Percentiles rank a stretch among this genome's conserved stretches.
phyloP scores from a whole-genome alignment of 192 early-diverging fungal species.

The Gryganskiella cystojenkinii region DNA sequence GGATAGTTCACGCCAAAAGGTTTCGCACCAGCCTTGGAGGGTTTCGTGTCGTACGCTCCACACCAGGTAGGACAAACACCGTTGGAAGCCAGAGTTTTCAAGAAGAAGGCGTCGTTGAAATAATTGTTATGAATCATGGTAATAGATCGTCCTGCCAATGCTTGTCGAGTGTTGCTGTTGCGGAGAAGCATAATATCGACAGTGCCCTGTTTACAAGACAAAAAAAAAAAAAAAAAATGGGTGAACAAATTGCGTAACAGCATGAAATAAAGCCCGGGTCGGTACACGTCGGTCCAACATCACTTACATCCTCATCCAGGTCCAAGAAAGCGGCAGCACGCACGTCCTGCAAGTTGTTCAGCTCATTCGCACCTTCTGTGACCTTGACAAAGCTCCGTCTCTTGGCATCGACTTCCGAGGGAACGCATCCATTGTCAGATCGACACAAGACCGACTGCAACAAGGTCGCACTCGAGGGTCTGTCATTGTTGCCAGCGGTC shows the following conservation, averaged over 20 bases:
- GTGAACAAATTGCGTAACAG: not conserved
- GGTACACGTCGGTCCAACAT: no score
- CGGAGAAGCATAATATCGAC: slow-evolving; percentile 82
- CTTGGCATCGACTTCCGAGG: slow-evolving; percentile 53
- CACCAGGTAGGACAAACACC: slow-evolving; percentile 71
- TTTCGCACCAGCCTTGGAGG: slow-evolving; percentile 38
- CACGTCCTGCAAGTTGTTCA: slow-evolving; percentile 61
- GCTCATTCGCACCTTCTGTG: slow-evolving; percentile 67
- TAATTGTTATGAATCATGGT: slow-evolving; percentile 86
- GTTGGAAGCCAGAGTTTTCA: slow-evolving; percentile 83
- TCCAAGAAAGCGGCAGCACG: slow-evolving; percentile 87
- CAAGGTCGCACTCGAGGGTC: slow-evolving; percentile 67
- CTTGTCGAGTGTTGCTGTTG: slow-evolving; percentile 31
- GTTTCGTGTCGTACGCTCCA: slow-evolving; percentile 35
- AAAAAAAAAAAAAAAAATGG: not conserved
- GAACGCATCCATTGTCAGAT: slow-evolving; percentile 51
- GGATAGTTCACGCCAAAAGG: slow-evolving; percentile 87
- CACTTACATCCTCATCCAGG: slow-evolving; percentile 90
- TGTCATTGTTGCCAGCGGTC: slow-evolving; percentile 34
- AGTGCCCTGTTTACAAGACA: slow-evolving; percentile 81
- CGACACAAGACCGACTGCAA: slow-evolving; percentile 75
- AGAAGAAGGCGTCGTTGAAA: slow-evolving; percentile 94
- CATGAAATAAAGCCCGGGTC: no score
- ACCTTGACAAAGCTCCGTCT: slow-evolving; percentile 75
- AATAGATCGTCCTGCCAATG: slow-evolving; percentile 58